phyloP scores from a whole-genome alignment of 2,329 filamentous ascomycete species.

The Fusarium sp. region DNA sequence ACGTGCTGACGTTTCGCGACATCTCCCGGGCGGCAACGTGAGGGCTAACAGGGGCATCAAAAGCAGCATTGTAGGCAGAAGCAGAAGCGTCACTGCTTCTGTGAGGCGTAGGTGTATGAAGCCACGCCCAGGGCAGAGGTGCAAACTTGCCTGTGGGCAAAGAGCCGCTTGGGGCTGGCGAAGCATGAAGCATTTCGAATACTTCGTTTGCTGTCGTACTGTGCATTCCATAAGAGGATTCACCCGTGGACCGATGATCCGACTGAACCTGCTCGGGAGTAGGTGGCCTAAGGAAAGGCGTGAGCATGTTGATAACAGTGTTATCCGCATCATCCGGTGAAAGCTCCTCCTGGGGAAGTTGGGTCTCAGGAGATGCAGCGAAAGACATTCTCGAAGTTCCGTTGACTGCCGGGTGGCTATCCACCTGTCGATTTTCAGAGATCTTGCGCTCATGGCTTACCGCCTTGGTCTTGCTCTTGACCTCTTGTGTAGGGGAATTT shows the following conservation, averaged over 20 bases:
- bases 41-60: constrained; percentile 43
- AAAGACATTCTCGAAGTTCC: constrained; percentile 11
- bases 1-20: constrained; percentile 14
- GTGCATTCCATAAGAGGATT: constrained; percentile 67
- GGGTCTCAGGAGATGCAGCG: constrained; percentile 11
- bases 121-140: constrained; percentile 64
- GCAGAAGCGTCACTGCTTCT: constrained; percentile 34
- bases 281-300: constrained; percentile 60
- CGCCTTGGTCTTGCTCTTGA: constrained; percentile 17
- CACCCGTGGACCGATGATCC: constrained; percentile 48
- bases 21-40: constrained; percentile 37
- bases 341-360: constrained; percentile 18
- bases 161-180: constrained; percentile 47
- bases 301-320: constrained; percentile 60
- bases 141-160: constrained; percentile 49
- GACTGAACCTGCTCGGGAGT: constrained; percentile 53
- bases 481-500: constrained; percentile 20
- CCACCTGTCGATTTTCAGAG: constrained; percentile 20
- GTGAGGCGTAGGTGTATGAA: constrained; percentile 53
- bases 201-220: constrained; percentile 62
- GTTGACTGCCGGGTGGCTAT: constrained; percentile 6
- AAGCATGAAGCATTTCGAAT: constrained; percentile 56
- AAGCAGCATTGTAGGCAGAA: constrained; percentile 43
- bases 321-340: constrained; percentile 50
- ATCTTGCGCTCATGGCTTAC: constrained; percentile 19